These are phyloP conservation scores for Tuber borchii DNA, from an alignment of 495 filamentous ascomycete genomes.

Conservation along the genomic window DNA sequence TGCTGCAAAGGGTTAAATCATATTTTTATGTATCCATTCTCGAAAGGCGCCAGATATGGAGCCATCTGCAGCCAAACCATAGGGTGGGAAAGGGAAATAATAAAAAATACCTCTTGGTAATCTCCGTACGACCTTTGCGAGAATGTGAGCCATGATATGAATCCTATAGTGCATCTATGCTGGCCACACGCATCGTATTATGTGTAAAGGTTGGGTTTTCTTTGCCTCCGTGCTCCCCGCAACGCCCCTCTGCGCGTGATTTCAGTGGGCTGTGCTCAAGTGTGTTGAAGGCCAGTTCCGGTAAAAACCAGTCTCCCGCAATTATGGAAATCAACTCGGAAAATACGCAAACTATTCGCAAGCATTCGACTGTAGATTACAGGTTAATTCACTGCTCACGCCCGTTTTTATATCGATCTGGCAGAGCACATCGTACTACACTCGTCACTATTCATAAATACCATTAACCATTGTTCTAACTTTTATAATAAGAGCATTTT, in stretches of 20 bases:
- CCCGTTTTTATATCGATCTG: background rate
- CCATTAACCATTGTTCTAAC: background rate
- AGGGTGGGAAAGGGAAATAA: background rate
- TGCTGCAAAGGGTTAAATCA: slow-evolving; percentile 68
- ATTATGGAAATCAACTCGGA: background rate
- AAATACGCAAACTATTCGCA: background rate
- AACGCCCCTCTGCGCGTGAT: background rate
- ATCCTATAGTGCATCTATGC: background rate
- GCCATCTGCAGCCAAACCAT: background rate
- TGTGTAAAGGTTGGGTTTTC: background rate
- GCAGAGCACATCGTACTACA: background rate
- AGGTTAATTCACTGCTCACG: background rate
- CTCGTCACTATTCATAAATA: background rate
- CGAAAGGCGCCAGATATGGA: background rate
- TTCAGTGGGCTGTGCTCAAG: background rate
- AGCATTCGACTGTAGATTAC: background rate
- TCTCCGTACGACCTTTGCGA: background rate
- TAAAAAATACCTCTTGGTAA: background rate
- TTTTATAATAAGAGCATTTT: background rate
- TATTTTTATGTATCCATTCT: background rate
- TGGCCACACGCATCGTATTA: background rate
- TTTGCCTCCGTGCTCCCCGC: background rate
- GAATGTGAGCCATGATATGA: background rate
- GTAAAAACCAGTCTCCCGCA: background rate
- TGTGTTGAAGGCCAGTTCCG: background rate